Evolutionary conservation across 495 filamentous ascomycete genomes (phyloP), one percentile per base, ranked within the genome.

Genomic region (Neurospora sp.): DNA sequence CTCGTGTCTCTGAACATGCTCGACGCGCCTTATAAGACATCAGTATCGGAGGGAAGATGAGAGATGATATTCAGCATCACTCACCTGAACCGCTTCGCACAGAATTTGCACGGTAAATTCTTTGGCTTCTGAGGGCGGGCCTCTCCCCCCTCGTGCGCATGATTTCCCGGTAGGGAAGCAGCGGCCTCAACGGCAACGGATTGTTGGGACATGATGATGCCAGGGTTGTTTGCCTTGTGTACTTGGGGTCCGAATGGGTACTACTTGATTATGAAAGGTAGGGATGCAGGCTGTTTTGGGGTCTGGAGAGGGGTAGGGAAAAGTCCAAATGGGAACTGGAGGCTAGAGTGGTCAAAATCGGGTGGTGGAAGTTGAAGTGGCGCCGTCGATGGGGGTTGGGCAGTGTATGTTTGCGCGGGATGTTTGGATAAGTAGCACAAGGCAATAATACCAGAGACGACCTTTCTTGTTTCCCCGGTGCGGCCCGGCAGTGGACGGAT

Each of bases 1-100:
- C 77, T 89, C 87, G 75, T 89, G 87, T 71, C 87, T 84, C 78
- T 89, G 86, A 69, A 89, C 82, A 78, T 89, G 87, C 77, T 89
- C 87, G 75, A 88, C 83, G 75, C 87, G 86, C 81, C 85, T 86
- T 83, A 79, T 4, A 81, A 79, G 74, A 81, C 73, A 68, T 73
- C 77, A 82, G 81, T 80, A 80, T 80, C 73, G 75, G 68, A 77
- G 14, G 79, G 71, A 75, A 69, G 65, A 20, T n/a, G 45, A 27
- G 16, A 31, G 45, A 59, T 47, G 61, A 20, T 0, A 6, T 70
- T 35, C 16, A 47, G 22, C 10, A 31, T 9, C 65, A 78, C 85
- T 80, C 77, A 86, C 80, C 85, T 86, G 81, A 89, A 89, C 69
- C 82, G 81, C 77, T 87, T 85, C 77, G 83, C 82, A 78, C 86